These are phyloP conservation scores for Amylostereum areolatum DNA, from an alignment of 1,284 basidiomycete genomes.

Conservation along the genomic window DNA sequence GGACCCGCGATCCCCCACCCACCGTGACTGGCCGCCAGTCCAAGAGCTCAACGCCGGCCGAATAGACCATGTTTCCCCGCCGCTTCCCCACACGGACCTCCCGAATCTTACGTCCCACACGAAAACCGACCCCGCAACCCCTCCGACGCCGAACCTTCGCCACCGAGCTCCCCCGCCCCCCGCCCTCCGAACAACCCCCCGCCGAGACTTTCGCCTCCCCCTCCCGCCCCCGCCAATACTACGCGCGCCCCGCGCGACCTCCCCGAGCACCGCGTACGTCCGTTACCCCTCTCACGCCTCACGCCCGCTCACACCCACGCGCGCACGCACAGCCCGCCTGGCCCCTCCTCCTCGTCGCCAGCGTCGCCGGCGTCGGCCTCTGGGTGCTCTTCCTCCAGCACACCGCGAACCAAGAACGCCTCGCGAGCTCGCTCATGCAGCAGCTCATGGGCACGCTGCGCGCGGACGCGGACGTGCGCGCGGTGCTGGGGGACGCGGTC, in stretches of 20 bases:
- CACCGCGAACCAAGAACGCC: constrained; percentile 70
- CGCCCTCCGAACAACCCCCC: constrained; percentile 19
- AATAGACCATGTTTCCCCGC: no score
- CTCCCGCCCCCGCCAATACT: constrained; percentile 28
- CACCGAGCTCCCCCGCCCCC: constrained; percentile 15
- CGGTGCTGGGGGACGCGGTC: constrained; percentile 60
- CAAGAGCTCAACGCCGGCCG: no score
- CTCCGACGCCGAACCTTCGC: constrained; percentile 4
- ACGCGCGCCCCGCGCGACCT: constrained; percentile 34
- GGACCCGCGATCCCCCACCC: no score
- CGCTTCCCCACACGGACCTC: no score
- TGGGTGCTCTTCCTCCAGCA: constrained; percentile 67
- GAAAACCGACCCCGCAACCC: no score
- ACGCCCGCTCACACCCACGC: neutral
- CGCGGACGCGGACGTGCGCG: constrained; percentile 41
- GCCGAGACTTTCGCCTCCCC: constrained; percentile 27
- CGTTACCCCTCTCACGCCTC: neutral
- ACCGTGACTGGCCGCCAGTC: no score
- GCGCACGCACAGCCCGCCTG: constrained; percentile 41
- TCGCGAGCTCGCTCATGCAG: constrained; percentile 69
- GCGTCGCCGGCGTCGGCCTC: constrained; percentile 46
- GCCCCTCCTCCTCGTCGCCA: constrained; percentile 51
- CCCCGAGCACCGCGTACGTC: constrained; percentile 35
- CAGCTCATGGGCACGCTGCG: constrained; percentile 57
- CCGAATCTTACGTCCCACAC: no score